Conservation (phyloP, 257 asterid species). For the Jacaranda mimosifolia region DNA sequence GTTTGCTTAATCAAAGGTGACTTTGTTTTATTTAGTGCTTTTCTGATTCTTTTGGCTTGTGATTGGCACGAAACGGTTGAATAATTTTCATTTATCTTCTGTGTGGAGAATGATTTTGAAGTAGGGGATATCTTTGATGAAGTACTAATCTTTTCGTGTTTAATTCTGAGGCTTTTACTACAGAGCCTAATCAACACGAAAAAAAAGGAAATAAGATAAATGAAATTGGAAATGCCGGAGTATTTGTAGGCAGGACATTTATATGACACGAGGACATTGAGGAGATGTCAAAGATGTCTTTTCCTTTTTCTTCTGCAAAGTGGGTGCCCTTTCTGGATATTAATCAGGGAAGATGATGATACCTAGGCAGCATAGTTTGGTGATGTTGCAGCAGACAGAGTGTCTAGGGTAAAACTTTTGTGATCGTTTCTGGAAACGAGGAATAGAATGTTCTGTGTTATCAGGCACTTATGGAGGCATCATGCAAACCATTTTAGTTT, state of each 20-base stretch:
- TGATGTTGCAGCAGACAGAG: not conserved
- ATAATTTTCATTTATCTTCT: constrained; percentile 4
- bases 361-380: not conserved
- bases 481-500: not conserved
- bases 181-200: not conserved
- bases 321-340: not conserved
- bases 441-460: not conserved
- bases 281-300: constrained; percentile 9
- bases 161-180: not conserved
- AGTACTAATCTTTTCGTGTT: not conserved
- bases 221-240: not conserved
- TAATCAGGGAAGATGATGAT: not conserved
- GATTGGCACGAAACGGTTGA: not conserved
- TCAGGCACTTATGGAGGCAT: not conserved
- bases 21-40: not conserved
- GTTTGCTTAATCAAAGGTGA: not conserved
- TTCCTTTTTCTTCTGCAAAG: not conserved
- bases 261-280: not conserved
- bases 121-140: constrained; percentile 10
- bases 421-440: not conserved
- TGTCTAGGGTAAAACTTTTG: not conserved
- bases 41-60: not conserved
- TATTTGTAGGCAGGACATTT: not conserved
- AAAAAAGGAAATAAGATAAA: not conserved
- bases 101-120: not conserved